A percentile compares a stretch with the other conserved stretches of the same genome.
Evolutionary conservation across 257 asterid species (phyloP).

Genomic region (Ehretia macrophylla): DNA sequence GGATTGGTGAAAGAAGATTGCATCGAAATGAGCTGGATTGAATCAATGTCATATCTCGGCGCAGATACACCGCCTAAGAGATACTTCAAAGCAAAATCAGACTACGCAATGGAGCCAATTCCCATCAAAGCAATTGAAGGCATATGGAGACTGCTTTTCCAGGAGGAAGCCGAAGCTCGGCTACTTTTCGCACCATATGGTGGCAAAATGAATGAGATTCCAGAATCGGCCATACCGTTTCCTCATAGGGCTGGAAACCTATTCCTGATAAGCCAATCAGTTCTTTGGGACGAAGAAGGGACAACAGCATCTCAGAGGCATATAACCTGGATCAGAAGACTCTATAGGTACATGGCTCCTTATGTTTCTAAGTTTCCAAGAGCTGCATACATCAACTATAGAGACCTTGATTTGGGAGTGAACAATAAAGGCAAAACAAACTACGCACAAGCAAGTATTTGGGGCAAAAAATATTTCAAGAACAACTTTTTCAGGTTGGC

Average conservation of each 20-base stretch:
- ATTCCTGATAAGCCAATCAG: neutral
- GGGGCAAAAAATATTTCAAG: constrained; percentile 8
- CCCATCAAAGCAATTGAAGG: constrained; percentile 21
- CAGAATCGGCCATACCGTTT: constrained; percentile 6
- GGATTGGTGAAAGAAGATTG: constrained; percentile 32
- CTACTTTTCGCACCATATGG: constrained; percentile 10
- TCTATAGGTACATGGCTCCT: constrained; percentile 6
- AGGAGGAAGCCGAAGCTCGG: constrained; percentile 7
- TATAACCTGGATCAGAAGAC: constrained; percentile 1
- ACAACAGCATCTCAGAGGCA: neutral
- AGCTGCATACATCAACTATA: constrained; percentile 9
- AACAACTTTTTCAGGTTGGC: constrained; percentile 7
- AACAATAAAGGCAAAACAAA: constrained; percentile 2
- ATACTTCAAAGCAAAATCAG: constrained; percentile 34
- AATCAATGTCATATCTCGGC: constrained; percentile 17
- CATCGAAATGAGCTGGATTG: constrained; percentile 42
- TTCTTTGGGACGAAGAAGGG: neutral
- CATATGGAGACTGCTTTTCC: constrained; percentile 26
- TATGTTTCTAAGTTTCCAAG: constrained; percentile 9
- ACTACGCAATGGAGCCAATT: constrained; percentile 28
- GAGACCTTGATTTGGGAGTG: constrained; percentile 12
- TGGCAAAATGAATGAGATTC: constrained; percentile 1
- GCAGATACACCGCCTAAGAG: neutral
- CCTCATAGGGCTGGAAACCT: constrained; percentile 13
- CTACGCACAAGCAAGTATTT: constrained; percentile 7